phyloP scores from a whole-genome alignment of 1,284 basidiomycete genomes.

The Pseudozyma sp. region DNA sequence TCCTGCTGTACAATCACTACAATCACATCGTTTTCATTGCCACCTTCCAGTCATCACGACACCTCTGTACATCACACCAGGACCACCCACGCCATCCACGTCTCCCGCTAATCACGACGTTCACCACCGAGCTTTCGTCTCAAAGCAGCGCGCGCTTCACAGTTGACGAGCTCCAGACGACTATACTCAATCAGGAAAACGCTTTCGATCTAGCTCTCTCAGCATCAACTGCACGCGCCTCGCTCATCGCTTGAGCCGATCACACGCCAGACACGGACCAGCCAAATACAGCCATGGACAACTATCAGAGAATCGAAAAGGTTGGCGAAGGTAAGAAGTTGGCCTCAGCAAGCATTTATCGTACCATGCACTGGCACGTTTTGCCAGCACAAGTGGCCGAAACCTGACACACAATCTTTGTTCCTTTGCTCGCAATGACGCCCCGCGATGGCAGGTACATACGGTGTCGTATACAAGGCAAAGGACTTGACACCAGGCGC shows the following conservation, averaged over 20 bases:
- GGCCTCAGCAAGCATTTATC: not conserved
- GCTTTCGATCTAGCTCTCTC: no score
- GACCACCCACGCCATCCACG: not conserved
- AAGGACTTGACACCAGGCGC: constrained; percentile 75
- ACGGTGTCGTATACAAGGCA: constrained; percentile 89
- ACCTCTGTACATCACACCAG: not conserved
- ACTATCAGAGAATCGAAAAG: constrained; percentile 81
- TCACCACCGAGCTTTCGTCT: no score
- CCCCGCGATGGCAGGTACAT: constrained; percentile 78
- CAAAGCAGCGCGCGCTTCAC: no score
- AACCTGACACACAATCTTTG: not conserved
- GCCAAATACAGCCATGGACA: constrained; percentile 67
- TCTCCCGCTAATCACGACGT: no score
- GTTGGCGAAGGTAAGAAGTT: constrained; percentile 65
- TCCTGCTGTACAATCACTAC: no score
- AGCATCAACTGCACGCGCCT: not conserved
- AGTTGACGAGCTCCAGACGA: no score
- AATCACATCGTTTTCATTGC: no score
- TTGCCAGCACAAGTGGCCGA: not conserved
- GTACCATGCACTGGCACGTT: not conserved
- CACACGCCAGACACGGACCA: no score
- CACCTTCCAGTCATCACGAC: constrained; percentile 1
- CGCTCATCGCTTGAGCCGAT: no score
- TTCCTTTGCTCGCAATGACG: no score
- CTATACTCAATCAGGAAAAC: no score